Conservation (phyloP, 768 basidiomycete genomes). For the Phanerochaete sordida region DNA sequence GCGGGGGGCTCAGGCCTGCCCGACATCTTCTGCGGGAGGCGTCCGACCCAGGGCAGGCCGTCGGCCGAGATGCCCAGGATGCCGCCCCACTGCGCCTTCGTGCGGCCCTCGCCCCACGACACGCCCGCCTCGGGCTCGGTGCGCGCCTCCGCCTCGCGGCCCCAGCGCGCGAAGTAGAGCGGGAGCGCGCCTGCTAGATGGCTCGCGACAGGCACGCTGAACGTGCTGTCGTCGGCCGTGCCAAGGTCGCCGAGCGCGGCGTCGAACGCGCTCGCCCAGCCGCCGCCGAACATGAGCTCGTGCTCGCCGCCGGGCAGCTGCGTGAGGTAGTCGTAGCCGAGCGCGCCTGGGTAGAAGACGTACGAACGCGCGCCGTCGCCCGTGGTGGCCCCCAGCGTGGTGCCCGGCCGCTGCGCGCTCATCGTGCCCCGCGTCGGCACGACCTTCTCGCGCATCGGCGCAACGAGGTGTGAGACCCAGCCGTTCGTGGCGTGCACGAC, state of each 20-base stretch:
- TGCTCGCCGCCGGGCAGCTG: constrained; percentile 46
- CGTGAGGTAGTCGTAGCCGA: constrained; percentile 64
- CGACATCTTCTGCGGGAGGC: constrained; percentile 48
- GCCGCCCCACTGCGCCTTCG: constrained; percentile 63
- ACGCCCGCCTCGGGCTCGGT: constrained; percentile 10
- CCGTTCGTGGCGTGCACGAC: constrained; percentile 86
- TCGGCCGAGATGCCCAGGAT: constrained; percentile 62
- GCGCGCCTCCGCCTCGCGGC: constrained; percentile 30
- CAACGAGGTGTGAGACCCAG: constrained; percentile 71
- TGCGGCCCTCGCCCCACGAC: constrained; percentile 39
- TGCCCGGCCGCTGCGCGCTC: constrained; percentile 61
- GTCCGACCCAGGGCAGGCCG: constrained; percentile 65
- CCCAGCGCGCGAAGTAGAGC: constrained; percentile 50
- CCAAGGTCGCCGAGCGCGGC: constrained; percentile 27
- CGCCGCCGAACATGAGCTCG: constrained; percentile 70
- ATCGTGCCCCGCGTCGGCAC: constrained; percentile 57
- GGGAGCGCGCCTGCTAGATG: constrained; percentile 49
- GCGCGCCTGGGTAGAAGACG: constrained; percentile 48
- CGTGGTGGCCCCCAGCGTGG: constrained; percentile 23
- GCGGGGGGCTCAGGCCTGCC: constrained; percentile 29
- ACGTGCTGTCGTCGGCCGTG: constrained; percentile 32
- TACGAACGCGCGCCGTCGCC: constrained; percentile 48
- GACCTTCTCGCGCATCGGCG: constrained; percentile 57
- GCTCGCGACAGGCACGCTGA: constrained; percentile 33
- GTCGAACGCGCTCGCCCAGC: constrained; percentile 32